Evolutionary conservation across 2,329 filamentous ascomycete genomes (phyloP), one percentile per base, ranked within the genome.

Genomic region (Epichloe uncinata): DNA sequence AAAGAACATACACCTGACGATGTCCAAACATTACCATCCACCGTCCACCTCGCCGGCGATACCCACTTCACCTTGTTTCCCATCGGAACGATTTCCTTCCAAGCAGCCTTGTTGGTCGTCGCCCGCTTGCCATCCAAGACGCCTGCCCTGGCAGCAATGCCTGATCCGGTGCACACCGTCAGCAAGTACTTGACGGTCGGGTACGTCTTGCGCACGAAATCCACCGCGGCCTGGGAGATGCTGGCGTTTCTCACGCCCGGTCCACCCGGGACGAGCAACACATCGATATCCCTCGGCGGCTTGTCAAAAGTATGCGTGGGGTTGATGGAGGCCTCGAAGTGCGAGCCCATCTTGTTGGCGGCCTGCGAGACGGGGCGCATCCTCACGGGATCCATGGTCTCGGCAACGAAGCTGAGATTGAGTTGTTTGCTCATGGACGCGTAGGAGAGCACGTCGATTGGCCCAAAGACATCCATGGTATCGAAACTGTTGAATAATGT

Each of bases 11-110:
- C 63, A 45, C 82, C 81, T 1, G 78, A 80, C 4, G 75, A 76
- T 3, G 75, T 79, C 79, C 81, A 85, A 3, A 84, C 65, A 49
- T 82, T 81, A 4, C 77, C 80, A 61, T 85, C 80, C 0, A 70
- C 66, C 0, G 84, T 76, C 79, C 81, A 85, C 42, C 82, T 69
- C 26, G 81, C 82, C 38, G 71, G 68, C 1, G 69, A 64, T 30
- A 80, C 69, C 82, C 82, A 86, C 1, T 74, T 59, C 0, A 81
- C 77, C 0, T 69, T 63, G 0, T 71, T 68, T 0, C 74, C 70
- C 44, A 70, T 61, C 2, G 65, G 57, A 1, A 64, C 72, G 3
- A 75, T 72, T 54, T 62, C 61, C 5, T 64, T 62, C 68, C 74
- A 85, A 0, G 71, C 68, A 7, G 60, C 59, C 63, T 85, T 86